These are phyloP conservation scores for Odonthalia washingtoniensis DNA, from an alignment of 31 red algal genomes.

Conservation along the genomic window DNA sequence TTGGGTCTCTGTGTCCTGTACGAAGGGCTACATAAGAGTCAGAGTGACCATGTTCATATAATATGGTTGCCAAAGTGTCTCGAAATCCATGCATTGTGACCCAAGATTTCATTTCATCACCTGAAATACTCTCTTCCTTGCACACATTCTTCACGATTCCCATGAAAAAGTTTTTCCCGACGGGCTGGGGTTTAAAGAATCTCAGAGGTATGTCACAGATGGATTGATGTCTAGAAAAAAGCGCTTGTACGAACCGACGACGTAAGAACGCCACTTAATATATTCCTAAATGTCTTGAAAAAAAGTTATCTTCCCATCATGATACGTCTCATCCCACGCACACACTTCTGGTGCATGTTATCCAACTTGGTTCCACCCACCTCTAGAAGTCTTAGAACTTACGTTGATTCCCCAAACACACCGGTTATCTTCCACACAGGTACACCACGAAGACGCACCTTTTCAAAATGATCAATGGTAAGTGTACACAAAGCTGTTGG, in stretches of 20 bases:
- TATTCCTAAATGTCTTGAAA: neutral
- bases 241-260: too few relatives aligned
- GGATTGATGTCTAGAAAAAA: neutral
- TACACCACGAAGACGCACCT: too few relatives aligned
- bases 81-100: too few relatives aligned
- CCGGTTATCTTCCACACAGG: conserved; percentile 18
- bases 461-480: conserved; percentile 10
- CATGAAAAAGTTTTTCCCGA: conserved; percentile 16
- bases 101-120: neutral
- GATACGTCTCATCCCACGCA: neutral
- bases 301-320: neutral
- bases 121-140: neutral
- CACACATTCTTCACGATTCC: conserved; percentile 31
- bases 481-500: neutral
- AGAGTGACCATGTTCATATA: too few relatives aligned
- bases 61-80: too few relatives aligned
- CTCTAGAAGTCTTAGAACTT: neutral
- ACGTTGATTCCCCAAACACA: conserved; percentile 20
- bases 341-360: neutral
- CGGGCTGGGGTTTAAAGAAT: neutral
- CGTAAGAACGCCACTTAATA: neutral
- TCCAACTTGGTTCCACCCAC: neutral
- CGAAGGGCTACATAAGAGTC: too few relatives aligned
- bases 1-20: too few relatives aligned
- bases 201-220: neutral